phyloP scores from a whole-genome alignment of 2,329 filamentous ascomycete genomes.

The Fonsecaea nubica region DNA sequence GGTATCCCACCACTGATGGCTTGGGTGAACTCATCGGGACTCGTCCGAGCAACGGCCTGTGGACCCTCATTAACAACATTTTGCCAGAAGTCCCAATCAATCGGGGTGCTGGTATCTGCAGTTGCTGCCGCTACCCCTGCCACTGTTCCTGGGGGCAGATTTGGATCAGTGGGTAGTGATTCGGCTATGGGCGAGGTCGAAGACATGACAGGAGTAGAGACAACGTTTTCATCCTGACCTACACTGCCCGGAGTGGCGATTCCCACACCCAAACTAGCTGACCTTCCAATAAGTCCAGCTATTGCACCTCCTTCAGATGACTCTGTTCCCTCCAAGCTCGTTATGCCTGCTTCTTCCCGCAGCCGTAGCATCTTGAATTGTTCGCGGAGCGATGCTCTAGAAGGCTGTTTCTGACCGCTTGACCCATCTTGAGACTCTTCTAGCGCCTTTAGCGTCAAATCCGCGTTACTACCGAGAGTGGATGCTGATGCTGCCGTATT shows the following conservation, averaged over 20 bases:
- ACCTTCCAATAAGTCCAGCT: conserved; percentile 51
- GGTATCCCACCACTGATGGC: conserved; percentile 95
- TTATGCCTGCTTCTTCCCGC: conserved; percentile 72
- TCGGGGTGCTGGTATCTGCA: conserved; percentile 68
- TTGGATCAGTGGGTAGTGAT: conserved; percentile 70
- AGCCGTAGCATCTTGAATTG: conserved; percentile 78
- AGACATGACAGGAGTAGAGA: conserved; percentile 42
- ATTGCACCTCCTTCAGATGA: conserved; percentile 51
- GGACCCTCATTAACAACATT: conserved; percentile 93
- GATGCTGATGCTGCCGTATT: conserved; percentile 82
- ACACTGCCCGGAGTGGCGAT: conserved; percentile 57
- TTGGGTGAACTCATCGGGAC: conserved; percentile 84
- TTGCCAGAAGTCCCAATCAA: conserved; percentile 99
- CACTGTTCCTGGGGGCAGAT: conserved; percentile 82
- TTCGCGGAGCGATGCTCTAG: conserved; percentile 73
- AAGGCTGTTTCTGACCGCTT: conserved; percentile 55
- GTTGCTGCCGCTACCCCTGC: conserved; percentile 77
- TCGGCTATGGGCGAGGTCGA: conserved; percentile 52
- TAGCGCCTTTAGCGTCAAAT: conserved; percentile 77
- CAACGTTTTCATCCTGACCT: conserved; percentile 55
- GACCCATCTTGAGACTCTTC: conserved; percentile 67
- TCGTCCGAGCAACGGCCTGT: conserved; percentile 83
- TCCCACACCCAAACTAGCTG: conserved; percentile 52
- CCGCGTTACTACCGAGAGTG: conserved; percentile 79
- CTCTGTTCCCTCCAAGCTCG: conserved; percentile 57